Evolutionary conservation across 495 filamentous ascomycete genomes (phyloP).

Genomic region (Elaphomyces granulatus): DNA sequence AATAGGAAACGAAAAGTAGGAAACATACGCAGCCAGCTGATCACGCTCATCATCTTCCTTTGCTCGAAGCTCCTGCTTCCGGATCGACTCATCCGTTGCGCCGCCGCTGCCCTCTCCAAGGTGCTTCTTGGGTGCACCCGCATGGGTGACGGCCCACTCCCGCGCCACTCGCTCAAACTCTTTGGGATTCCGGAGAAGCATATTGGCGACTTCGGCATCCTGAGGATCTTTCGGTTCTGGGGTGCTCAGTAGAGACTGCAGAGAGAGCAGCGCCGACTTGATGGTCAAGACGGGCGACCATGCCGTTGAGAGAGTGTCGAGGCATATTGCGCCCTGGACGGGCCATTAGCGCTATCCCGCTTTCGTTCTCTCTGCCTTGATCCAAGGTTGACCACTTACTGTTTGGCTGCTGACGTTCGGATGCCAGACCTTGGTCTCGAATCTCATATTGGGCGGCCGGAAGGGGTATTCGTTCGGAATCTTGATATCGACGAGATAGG

Average conservation of each 20-base stretch:
- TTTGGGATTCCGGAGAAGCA: conserved; percentile 66
- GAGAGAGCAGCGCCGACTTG: conserved; percentile 82
- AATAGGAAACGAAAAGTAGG: not conserved
- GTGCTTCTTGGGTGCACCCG: conserved; percentile 53
- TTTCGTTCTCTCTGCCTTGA: not conserved
- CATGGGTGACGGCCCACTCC: conserved; percentile 79
- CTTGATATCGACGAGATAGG: conserved; percentile 66
- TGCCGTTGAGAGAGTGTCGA: conserved; percentile 76
- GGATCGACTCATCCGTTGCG: conserved; percentile 32
- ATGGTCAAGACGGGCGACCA: conserved; percentile 96
- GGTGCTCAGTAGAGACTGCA: conserved; percentile 83
- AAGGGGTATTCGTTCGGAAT: conserved; percentile 91
- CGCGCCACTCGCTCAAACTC: conserved; percentile 72
- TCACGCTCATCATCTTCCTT: conserved; percentile 27
- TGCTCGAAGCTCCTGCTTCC: conserved; percentile 33
- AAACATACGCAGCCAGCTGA: conserved; percentile 30
- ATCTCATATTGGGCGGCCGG: conserved; percentile 81
- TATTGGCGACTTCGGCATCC: conserved; percentile 87
- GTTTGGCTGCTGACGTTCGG: conserved; percentile 94
- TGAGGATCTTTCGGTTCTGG: conserved; percentile 96
- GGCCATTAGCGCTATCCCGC: conserved; percentile 4
- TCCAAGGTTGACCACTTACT: conserved; percentile 34
- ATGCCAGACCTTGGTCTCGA: conserved; percentile 94
- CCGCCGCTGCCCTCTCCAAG: conserved; percentile 36
- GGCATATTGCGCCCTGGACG: conserved; percentile 81